Conservation (phyloP, 1,284 basidiomycete species). For the Melampsora larici-populina region DNA sequence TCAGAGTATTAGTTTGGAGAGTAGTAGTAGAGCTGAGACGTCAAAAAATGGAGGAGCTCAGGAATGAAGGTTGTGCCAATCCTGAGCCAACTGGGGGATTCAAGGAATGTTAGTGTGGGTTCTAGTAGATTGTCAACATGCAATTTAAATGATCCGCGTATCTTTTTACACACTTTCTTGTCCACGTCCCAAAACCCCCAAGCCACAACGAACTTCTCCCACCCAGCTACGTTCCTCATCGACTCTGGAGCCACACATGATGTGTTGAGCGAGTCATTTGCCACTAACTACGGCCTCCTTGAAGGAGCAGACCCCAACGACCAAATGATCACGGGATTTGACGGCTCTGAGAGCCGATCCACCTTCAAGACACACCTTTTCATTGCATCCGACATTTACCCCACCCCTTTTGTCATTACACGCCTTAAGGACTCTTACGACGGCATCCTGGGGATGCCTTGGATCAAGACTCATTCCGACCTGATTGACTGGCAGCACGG, state of each 20-base stretch:
- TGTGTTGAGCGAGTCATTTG: too few species aligned
- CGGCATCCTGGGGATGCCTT: conserved; percentile 3
- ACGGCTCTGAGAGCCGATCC: too few species aligned
- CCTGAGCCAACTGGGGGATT: not conserved
- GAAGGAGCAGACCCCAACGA: not conserved
- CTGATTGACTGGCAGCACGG: too few species aligned
- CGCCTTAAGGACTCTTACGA: conserved; percentile 1
- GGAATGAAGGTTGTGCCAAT: too few species aligned
- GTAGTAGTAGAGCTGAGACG: too few species aligned
- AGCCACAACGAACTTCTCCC: not conserved
- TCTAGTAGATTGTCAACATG: not conserved
- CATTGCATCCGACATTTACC: not conserved
- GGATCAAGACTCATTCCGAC: not conserved
- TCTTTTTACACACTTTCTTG: too few species aligned
- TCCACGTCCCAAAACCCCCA: too few species aligned
- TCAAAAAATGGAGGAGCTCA: too few species aligned
- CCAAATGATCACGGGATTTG: too few species aligned
- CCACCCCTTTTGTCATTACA: not conserved
- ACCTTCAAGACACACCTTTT: not conserved
- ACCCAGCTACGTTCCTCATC: not conserved
- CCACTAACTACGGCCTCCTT: not conserved
- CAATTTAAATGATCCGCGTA: not conserved
- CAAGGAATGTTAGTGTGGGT: too few species aligned
- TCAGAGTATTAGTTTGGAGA: not conserved
- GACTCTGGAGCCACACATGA: conserved; percentile 8